Conservation (phyloP, 2,329 filamentous ascomycete species). For the Fusarium sp. region DNA sequence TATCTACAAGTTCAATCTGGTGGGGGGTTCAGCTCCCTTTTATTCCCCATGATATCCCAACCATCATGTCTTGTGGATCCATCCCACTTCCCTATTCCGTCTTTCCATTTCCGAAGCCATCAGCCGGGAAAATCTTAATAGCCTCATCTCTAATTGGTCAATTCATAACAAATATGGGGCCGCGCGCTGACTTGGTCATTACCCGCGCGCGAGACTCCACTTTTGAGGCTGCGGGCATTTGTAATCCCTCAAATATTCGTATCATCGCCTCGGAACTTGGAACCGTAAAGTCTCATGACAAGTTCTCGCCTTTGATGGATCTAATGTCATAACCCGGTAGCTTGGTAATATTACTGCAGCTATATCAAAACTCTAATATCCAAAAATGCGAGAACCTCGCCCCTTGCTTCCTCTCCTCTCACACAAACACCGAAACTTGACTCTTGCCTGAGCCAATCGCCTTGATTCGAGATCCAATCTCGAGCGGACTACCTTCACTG, state of each 20-base stretch:
- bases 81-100: conserved; percentile 18
- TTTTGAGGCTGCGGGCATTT: conserved; percentile 14
- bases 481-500: conserved; percentile 71
- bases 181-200: conserved; percentile 36
- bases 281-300: background rate
- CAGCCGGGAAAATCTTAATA: conserved; percentile 2
- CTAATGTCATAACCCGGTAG: background rate
- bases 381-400: background rate
- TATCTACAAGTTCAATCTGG: background rate
- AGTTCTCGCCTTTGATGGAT: background rate
- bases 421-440: conserved; percentile 51
- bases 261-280: conserved; percentile 7
- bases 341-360: background rate
- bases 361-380: background rate
- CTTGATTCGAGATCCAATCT: conserved; percentile 66
- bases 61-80: conserved; percentile 35
- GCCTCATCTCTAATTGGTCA: conserved; percentile 3
- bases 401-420: background rate
- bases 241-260: conserved; percentile 17
- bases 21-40: conserved; percentile 11
- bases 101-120: conserved; percentile 17
- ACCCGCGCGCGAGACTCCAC: conserved; percentile 44
- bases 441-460: conserved; percentile 56
- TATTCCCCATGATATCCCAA: conserved; percentile 19
- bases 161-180: background rate